phyloP scores from a whole-genome alignment of 208 protist species.

The Leptomonas seymouri region DNA sequence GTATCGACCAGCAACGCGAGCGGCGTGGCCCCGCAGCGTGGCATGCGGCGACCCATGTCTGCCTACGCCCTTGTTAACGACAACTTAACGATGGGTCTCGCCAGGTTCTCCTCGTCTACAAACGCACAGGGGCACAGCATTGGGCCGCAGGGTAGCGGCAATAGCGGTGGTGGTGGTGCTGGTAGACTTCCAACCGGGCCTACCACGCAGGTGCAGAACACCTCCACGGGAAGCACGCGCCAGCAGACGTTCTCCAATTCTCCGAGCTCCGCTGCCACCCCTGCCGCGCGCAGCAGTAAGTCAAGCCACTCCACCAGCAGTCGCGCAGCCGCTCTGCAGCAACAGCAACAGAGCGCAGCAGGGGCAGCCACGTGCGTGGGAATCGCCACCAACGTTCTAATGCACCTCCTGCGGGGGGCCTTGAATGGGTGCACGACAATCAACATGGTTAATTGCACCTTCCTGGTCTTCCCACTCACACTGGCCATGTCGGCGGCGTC shows the following conservation, averaged over 20 bases:
- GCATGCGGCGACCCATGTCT: constrained; percentile 38
- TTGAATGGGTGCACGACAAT: constrained; percentile 70
- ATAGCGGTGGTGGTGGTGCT: neutral
- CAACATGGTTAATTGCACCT: constrained; percentile 69
- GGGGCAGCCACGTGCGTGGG: constrained; percentile 58
- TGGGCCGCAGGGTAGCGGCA: constrained; percentile 1
- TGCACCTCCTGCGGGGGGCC: constrained; percentile 67
- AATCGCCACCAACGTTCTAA: constrained; percentile 56
- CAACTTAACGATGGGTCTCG: neutral
- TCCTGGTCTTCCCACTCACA: constrained; percentile 65
- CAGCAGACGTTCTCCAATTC: constrained; percentile 5
- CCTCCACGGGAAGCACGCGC: constrained; percentile 20
- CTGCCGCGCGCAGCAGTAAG: constrained; percentile 8
- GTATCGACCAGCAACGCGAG: constrained; percentile 3
- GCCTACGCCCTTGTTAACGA: constrained; percentile 29
- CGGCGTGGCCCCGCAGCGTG: constrained; percentile 46
- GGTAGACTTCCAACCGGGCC: constrained; percentile 1
- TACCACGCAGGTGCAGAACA: constrained; percentile 25
- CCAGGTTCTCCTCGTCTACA: neutral
- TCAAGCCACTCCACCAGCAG: constrained; percentile 5
- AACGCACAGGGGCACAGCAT: neutral
- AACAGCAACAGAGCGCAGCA: constrained; percentile 12
- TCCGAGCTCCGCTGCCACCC: neutral
- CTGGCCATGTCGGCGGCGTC: constrained; percentile 12
- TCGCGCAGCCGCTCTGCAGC: constrained; percentile 7